phyloP scores from a whole-genome alignment of 805 yeast genomes.

The Sugiyamaella valdiviana region DNA sequence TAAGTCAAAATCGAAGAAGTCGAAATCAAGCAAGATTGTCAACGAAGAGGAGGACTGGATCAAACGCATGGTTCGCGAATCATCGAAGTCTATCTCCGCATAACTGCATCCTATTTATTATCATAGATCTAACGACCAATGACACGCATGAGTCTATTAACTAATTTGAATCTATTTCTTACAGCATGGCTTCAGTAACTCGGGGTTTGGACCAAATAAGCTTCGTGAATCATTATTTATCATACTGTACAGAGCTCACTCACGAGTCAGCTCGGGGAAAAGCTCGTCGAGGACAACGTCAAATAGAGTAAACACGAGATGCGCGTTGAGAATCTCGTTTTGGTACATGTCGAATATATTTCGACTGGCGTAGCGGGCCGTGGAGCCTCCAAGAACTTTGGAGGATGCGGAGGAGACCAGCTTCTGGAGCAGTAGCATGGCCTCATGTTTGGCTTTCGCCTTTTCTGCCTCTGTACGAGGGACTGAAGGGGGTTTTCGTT shows the following conservation, averaged over 20 bases:
- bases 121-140: too few relatives aligned
- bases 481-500: slow-evolving; percentile 28
- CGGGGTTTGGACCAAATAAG: too few relatives aligned
- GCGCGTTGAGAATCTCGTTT: slow-evolving; percentile 62
- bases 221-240: too few relatives aligned
- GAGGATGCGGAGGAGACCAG: slow-evolving; percentile 61
- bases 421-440: slow-evolving; percentile 48
- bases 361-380: slow-evolving; percentile 56
- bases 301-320: slow-evolving; percentile 50
- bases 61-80: slow-evolving; percentile 1
- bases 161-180: too few relatives aligned
- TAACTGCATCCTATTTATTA: background rate
- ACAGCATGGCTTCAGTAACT: too few relatives aligned
- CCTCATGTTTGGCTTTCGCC: slow-evolving; percentile 49
- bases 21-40: background rate
- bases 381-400: slow-evolving; percentile 63
- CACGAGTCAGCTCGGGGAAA: slow-evolving; percentile 13
- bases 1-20: background rate
- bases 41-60: slow-evolving; percentile 6
- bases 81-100: background rate
- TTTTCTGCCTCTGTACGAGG: slow-evolving; percentile 48
- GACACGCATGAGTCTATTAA: too few relatives aligned
- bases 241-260: background rate
- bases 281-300: slow-evolving; percentile 51
- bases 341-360: slow-evolving; percentile 63